These are phyloP conservation scores for Fusarium palustre DNA, from an alignment of 2,329 filamentous ascomycete species.

Conservation along the genomic window DNA sequence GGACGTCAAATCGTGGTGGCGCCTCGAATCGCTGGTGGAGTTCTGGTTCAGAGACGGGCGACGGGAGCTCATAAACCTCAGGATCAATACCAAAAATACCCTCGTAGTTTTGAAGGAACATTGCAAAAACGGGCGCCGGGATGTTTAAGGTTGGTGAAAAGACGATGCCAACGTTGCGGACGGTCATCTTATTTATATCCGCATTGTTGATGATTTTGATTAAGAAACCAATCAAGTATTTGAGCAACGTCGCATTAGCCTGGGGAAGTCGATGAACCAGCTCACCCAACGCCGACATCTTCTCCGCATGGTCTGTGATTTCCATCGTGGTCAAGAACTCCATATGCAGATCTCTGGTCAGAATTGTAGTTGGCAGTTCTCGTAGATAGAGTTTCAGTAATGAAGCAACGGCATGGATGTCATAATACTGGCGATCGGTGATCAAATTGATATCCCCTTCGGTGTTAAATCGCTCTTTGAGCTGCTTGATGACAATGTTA, in stretches of 20 bases:
- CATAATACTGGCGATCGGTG: conserved; percentile 85
- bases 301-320: conserved; percentile 78
- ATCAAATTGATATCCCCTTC: conserved; percentile 93
- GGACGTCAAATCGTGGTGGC: conserved; percentile 50
- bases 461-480: conserved; percentile 92
- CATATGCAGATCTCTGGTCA: conserved; percentile 89
- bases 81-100: conserved; percentile 82
- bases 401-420: conserved; percentile 95
- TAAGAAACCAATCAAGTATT: conserved; percentile 87
- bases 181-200: conserved; percentile 96
- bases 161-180: conserved; percentile 96
- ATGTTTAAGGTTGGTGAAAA: conserved; percentile 98
- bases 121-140: conserved; percentile 90
- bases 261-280: conserved; percentile 84
- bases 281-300: conserved; percentile 79
- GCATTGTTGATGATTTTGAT: conserved; percentile 93
- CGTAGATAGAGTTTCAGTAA: conserved; percentile 93
- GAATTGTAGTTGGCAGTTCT: conserved; percentile 89
- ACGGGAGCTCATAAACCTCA: conserved; percentile 70
- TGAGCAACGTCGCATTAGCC: conserved; percentile 83
- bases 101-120: conserved; percentile 91
- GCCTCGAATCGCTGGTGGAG: conserved; percentile 50
- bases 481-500: conserved; percentile 89
- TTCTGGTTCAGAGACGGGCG: conserved; percentile 56
- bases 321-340: conserved; percentile 90